Percentiles rank a stretch among this genome's conserved stretches.
Conservation (phyloP, 441 rosid genomes). For the Eruca vesicaria region DNA sequence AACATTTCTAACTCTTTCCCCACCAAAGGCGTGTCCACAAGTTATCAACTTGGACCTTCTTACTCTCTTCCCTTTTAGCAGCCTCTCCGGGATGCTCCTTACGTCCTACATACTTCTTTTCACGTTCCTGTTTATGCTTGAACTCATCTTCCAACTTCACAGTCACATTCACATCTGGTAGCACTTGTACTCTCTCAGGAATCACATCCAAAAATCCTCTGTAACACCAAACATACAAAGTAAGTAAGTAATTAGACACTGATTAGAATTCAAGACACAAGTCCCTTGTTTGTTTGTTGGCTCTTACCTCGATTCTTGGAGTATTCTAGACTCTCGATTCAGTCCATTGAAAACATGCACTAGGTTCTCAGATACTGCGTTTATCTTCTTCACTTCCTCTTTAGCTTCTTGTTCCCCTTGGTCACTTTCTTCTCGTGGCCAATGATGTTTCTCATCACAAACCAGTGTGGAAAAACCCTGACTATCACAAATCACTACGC, state of each 20-base stretch:
- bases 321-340: constrained; percentile 29
- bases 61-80: constrained; percentile 9
- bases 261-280: neutral
- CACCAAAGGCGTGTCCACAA: constrained; percentile 35
- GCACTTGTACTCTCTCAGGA: constrained; percentile 7
- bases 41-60: constrained; percentile 20
- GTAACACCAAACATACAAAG: neutral
- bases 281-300: neutral
- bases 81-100: neutral
- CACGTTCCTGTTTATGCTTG: neutral
- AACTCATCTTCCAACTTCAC: constrained; percentile 1
- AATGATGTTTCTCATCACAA: neutral
- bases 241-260: neutral
- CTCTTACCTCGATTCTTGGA: constrained; percentile 47
- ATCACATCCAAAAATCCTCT: constrained; percentile 22
- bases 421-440: neutral
- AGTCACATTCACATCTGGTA: neutral
- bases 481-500: constrained; percentile 13
- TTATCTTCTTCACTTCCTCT: constrained; percentile 42
- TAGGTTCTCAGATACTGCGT: constrained; percentile 20
- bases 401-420: constrained; percentile 39
- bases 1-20: constrained; percentile 1
- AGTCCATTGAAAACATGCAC: constrained; percentile 28
- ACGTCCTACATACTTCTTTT: neutral
- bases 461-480: neutral